Evolutionary conservation across 805 yeast genomes (phyloP).

Genomic region (Zygosaccharomyces bisporus): DNA sequence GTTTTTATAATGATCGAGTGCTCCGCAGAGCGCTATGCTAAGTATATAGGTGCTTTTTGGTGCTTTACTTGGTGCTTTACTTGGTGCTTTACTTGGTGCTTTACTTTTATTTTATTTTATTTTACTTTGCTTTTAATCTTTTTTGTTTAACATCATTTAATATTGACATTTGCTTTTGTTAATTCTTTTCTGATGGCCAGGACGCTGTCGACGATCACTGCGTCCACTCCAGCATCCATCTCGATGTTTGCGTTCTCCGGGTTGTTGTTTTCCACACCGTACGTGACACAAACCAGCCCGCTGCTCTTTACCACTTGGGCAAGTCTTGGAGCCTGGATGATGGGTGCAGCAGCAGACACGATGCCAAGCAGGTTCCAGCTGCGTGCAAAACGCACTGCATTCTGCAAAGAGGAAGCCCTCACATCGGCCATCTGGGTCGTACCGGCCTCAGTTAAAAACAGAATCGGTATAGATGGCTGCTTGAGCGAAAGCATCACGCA

Average conservation of each 20-base stretch:
- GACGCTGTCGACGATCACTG: constrained; percentile 95
- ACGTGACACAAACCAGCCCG: constrained; percentile 90
- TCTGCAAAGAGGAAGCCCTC: constrained; percentile 82
- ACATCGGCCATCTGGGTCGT: constrained; percentile 83
- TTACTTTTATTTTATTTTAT: too few species aligned
- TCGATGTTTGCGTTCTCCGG: constrained; percentile 82
- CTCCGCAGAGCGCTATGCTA: background rate
- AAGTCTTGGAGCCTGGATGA: constrained; percentile 84
- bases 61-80: too few species aligned
- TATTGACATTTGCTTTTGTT: constrained; percentile 32
- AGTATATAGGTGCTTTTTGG: too few species aligned
- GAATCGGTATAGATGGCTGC: constrained; percentile 89
- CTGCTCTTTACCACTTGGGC: constrained; percentile 87
- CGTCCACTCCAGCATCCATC: constrained; percentile 94
- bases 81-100: too few species aligned
- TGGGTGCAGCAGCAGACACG: constrained; percentile 82
- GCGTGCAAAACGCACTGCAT: constrained; percentile 84
- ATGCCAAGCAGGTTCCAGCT: constrained; percentile 90
- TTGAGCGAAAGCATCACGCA: constrained; percentile 81
- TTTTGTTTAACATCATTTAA: background rate
- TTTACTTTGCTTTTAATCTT: background rate
- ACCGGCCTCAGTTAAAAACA: constrained; percentile 87
- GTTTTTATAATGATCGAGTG: too few species aligned
- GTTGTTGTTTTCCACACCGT: constrained; percentile 78
- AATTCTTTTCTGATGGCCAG: constrained; percentile 87